Base-by-base conservation (phyloP, 169 alveolate genomes). In the Eimeria necatrix region DNA sequence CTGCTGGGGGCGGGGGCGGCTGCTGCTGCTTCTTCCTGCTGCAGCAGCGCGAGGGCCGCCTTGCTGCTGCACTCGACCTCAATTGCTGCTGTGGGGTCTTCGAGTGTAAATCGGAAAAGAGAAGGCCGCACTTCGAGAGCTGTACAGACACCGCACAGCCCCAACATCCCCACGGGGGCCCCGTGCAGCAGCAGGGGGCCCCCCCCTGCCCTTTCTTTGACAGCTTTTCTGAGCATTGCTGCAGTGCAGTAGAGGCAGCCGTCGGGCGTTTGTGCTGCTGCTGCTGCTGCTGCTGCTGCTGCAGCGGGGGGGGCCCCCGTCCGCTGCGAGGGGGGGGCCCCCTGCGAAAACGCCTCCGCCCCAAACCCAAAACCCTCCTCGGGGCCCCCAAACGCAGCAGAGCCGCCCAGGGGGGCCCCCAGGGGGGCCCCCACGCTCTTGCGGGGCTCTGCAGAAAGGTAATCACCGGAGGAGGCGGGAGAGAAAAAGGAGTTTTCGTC, bases 111-210 rank as follows among this genome's bases (percentile, higher is more conserved):
- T 22, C 70, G 60, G 24, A 88, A 53, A 4, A 71, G 71, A 18
- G 94, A 88, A n/a, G 94, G 56, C 32, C 74, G 94, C 53, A 46
- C 22, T 53, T 88, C 87, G 32, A 56, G 16, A 12, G 64, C 86
- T 18, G 94, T 20, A 10, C 53, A 64, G 64, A 52, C 46, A 32
- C 94, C 94, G 53, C 94, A 53, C 48, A 88, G 86, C 6, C 87
- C 68, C 87, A 88, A 85, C 10, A 71, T 46, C 9, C 87, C 86
- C 8, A 88, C 86, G 12, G 64, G 86, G 26, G 53, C 20, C 8
- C 94, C 94, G 26, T 68, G 70, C 14, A 88, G 53, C n/a, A 16
- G 70, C 20, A 88, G 83, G 20, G 83, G 51, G 22, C 83, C 83
- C 83, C 83, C 83, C 51, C 56, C 83, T 4, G 48, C 51, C n/a